phyloP scores from a whole-genome alignment of 2,329 filamentous ascomycete genomes.

The Coniochaeta sp. region DNA sequence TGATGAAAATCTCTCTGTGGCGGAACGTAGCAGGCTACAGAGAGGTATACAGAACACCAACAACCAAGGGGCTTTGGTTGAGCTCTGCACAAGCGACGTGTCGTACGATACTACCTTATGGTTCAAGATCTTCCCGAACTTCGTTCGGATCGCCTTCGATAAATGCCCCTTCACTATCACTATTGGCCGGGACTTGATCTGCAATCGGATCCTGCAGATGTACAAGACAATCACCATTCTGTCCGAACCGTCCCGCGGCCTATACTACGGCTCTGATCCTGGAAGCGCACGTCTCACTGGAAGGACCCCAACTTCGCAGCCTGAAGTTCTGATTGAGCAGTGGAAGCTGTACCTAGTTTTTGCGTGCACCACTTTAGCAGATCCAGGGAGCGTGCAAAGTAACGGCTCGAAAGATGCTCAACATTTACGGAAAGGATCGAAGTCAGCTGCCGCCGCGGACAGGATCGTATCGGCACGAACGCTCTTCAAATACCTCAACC shows the following conservation, averaged over 20 bases:
- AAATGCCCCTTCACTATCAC: conserved; percentile 88
- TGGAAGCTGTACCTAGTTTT: conserved; percentile 98
- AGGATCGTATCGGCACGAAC: conserved; percentile 84
- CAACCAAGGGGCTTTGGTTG: conserved; percentile 77
- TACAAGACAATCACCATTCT: conserved; percentile 75
- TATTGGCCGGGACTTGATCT: conserved; percentile 84
- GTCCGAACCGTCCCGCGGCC: conserved; percentile 63
- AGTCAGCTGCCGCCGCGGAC: conserved; percentile 54
- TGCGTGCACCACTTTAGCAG: conserved; percentile 89
- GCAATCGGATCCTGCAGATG: conserved; percentile 87
- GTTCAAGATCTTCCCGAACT: conserved; percentile 97
- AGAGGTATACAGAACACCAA: conserved; percentile 81
- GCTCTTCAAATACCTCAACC: conserved; percentile 86
- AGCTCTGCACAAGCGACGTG: conserved; percentile 90
- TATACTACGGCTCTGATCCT: conserved; percentile 54
- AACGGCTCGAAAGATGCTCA: conserved; percentile 52
- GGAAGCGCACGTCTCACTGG: conserved; percentile 42
- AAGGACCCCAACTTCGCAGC: conserved; percentile 61
- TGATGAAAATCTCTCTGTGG: conserved; percentile 82
- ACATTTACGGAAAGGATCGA: conserved; percentile 76
- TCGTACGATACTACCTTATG: conserved; percentile 92
- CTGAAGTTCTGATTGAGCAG: conserved; percentile 87
- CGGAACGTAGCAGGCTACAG: conserved; percentile 85
- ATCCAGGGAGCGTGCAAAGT: conserved; percentile 61
- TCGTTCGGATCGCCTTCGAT: conserved; percentile 84